These are phyloP conservation scores for Syzygium aqueum DNA, from an alignment of 345 rosid species.

Conservation along the genomic window DNA sequence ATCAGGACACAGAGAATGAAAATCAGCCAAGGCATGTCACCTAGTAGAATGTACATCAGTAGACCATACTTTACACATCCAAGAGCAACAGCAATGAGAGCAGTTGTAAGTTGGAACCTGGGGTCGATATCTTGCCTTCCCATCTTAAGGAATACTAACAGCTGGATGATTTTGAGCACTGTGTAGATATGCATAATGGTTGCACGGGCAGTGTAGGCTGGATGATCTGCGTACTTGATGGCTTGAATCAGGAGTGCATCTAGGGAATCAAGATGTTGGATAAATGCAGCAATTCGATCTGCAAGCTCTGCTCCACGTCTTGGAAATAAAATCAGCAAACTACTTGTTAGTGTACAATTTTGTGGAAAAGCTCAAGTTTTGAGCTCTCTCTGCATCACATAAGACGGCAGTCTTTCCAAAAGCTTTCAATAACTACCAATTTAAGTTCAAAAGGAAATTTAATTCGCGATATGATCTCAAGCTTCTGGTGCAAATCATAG, in stretches of 20 bases:
- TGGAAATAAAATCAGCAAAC: background rate
- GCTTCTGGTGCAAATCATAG: background rate
- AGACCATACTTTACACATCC: background rate
- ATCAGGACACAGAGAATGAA: accelerated
- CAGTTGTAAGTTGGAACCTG: accelerated
- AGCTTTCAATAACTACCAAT: background rate
- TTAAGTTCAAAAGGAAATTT: background rate
- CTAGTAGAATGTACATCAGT: accelerated
- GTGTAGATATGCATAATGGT: background rate
- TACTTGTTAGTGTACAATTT: background rate
- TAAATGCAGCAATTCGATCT: background rate
- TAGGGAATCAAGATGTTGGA: too few species aligned
- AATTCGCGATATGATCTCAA: background rate
- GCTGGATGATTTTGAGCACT: background rate
- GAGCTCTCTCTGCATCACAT: background rate
- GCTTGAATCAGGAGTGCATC: background rate
- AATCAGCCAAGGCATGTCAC: background rate
- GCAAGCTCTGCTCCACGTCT: background rate
- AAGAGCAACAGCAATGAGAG: accelerated
- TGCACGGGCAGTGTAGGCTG: background rate
- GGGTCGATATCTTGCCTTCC: background rate
- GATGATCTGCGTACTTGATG: accelerated
- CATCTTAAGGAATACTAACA: background rate
- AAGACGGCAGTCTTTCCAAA: background rate
- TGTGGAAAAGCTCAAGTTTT: background rate